phyloP scores from a whole-genome alignment of 164 flowering plant genomes.

The Sextonia rubra region DNA sequence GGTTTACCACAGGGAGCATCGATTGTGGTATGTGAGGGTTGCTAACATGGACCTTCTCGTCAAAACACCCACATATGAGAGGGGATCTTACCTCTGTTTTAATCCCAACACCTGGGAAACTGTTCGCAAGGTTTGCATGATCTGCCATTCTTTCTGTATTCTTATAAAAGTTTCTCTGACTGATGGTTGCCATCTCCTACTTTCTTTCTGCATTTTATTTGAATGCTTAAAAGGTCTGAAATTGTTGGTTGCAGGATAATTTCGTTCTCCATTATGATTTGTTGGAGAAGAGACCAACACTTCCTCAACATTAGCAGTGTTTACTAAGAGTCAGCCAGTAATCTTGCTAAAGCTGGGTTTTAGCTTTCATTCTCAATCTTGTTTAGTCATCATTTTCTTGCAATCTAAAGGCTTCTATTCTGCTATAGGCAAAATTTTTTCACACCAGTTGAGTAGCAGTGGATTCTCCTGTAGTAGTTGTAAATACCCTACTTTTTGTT shows the following conservation, averaged over 20 bases:
- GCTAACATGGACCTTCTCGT: slow-evolving; percentile 28
- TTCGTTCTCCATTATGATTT: slow-evolving; percentile 31
- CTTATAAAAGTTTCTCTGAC: background rate
- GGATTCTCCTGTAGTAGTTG: slow-evolving; percentile 1
- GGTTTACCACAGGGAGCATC: slow-evolving; percentile 36
- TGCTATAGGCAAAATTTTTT: background rate
- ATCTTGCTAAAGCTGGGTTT: background rate
- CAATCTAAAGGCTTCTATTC: background rate
- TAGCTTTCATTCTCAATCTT: background rate
- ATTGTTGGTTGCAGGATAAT: slow-evolving; percentile 34
- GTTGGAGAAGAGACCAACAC: slow-evolving; percentile 36
- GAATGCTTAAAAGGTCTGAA: background rate
- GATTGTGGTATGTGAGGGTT: slow-evolving; percentile 29
- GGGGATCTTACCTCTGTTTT: slow-evolving; percentile 41
- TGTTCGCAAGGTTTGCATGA: slow-evolving; percentile 30
- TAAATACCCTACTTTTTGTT: background rate
- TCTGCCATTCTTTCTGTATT: background rate
- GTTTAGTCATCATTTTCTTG: background rate
- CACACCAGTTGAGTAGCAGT: background rate
- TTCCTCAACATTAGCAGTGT: slow-evolving; percentile 25
- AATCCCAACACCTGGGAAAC: slow-evolving; percentile 37
- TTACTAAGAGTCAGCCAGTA: background rate
- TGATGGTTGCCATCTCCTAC: background rate
- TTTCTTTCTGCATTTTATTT: background rate
- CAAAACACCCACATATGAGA: slow-evolving; percentile 32